These are phyloP conservation scores for Fusarium anthophilum DNA, from an alignment of 2,329 filamentous ascomycete species.

Conservation along the genomic window DNA sequence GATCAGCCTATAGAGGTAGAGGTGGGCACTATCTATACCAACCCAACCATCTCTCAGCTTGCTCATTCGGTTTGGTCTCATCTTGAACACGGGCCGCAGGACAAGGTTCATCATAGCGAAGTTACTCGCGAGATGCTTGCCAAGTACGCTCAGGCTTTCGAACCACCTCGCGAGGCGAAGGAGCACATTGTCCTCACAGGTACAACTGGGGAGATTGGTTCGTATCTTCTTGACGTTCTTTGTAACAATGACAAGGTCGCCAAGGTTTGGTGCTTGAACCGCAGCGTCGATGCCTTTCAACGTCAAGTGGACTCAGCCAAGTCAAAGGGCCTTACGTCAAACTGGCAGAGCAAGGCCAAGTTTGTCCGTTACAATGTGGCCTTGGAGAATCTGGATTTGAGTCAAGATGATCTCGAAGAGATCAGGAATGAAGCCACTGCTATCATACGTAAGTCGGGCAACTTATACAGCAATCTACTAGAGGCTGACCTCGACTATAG, in stretches of 20 bases:
- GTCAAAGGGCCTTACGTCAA: not conserved
- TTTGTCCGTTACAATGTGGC: not conserved
- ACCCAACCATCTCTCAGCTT: not conserved
- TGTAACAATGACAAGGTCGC: not conserved
- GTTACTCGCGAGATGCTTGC: not conserved
- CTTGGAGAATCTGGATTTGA: not conserved
- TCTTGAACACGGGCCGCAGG: not conserved
- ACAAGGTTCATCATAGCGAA: not conserved
- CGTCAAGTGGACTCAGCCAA: not conserved
- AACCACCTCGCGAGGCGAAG: not conserved
- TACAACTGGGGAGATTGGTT: not conserved
- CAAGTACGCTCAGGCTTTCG: not conserved
- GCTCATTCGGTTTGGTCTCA: not conserved
- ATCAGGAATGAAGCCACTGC: not conserved
- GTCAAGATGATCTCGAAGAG: not conserved
- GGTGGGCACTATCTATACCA: not conserved
- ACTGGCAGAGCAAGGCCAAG: not conserved
- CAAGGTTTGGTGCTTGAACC: not conserved
- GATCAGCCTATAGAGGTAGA: not conserved
- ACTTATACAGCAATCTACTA: fast-evolving
- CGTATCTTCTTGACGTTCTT: not conserved
- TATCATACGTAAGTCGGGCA: not conserved
- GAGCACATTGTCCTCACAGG: not conserved
- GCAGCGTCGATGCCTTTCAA: not conserved
- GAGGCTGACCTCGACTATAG: not conserved